These are phyloP conservation scores for Tricholoma sp. DNA, from an alignment of 768 basidiomycete species.

Conservation along the genomic window DNA sequence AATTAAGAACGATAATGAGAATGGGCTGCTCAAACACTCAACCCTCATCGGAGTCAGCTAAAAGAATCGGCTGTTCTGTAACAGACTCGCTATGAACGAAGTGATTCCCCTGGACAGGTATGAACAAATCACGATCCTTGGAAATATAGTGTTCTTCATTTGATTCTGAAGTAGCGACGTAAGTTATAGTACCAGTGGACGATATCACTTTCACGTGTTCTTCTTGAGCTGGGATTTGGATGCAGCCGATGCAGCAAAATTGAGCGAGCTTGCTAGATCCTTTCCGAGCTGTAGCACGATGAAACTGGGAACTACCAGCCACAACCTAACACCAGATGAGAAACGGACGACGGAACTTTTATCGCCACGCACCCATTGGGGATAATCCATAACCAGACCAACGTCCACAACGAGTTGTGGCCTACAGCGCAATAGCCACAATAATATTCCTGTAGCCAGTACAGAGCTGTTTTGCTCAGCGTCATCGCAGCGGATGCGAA, in stretches of 20 bases:
- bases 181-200: not conserved
- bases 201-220: constrained; percentile 4
- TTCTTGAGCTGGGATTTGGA: constrained; percentile 17
- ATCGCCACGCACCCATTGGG: constrained; percentile 65
- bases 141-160: not conserved
- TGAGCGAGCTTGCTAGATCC: constrained; percentile 50
- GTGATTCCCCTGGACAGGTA: too few relatives aligned
- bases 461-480: constrained; percentile 80
- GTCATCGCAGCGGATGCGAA: constrained; percentile 76
- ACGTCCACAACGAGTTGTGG: constrained; percentile 54
- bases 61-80: too few relatives aligned
- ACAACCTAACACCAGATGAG: constrained; percentile 41
- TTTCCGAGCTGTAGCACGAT: constrained; percentile 56
- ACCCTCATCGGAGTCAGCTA: too few relatives aligned
- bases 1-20: too few relatives aligned
- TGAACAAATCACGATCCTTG: too few relatives aligned
- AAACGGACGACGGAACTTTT: not conserved
- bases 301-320: constrained; percentile 68
- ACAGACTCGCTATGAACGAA: too few relatives aligned
- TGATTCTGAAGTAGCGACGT: not conserved
- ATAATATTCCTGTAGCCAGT: constrained; percentile 75
- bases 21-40: too few relatives aligned
- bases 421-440: constrained; percentile 70
- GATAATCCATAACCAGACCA: constrained; percentile 63
- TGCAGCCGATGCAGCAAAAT: constrained; percentile 15